These are phyloP conservation scores for Hordeum pubiflorum DNA, from an alignment of 202 grass and related monocot species.

Conservation along the genomic window DNA sequence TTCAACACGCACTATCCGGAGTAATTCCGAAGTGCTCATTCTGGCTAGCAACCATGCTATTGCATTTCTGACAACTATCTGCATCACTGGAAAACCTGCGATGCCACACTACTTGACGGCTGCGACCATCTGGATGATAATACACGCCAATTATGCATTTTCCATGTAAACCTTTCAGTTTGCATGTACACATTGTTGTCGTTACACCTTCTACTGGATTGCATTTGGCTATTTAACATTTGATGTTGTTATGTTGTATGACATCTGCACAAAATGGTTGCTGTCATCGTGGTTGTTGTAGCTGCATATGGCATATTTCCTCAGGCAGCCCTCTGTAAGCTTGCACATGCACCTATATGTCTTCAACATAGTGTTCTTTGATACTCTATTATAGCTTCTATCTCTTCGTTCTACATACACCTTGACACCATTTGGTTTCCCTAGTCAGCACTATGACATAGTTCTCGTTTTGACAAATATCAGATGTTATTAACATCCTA, in stretches of 20 bases:
- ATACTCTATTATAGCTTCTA: not conserved
- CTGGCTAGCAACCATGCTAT: not conserved
- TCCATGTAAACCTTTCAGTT: not conserved
- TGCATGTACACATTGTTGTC: not conserved
- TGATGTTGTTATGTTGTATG: not conserved
- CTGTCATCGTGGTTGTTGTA: not conserved
- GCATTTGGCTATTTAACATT: not conserved
- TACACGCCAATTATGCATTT: not conserved
- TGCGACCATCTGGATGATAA: not conserved
- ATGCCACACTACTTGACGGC: not conserved
- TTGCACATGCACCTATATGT: not conserved
- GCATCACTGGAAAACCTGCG: not conserved
- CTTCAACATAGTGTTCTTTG: not conserved
- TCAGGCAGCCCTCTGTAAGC: not conserved
- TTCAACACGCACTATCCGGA: not conserved
- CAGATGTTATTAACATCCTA: not conserved
- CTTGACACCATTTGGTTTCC: not conserved
- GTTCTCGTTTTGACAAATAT: not conserved
- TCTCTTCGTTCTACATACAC: not conserved
- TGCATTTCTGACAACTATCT: not conserved
- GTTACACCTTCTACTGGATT: not conserved
- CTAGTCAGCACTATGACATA: conserved; percentile 1
- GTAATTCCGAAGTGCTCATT: not conserved
- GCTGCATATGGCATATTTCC: not conserved
- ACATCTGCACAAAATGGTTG: not conserved